Percentiles rank a stretch among this genome's conserved stretches.
Conservation (phyloP, 345 rosid genomes). For the Lagerstroemia speciosa region DNA sequence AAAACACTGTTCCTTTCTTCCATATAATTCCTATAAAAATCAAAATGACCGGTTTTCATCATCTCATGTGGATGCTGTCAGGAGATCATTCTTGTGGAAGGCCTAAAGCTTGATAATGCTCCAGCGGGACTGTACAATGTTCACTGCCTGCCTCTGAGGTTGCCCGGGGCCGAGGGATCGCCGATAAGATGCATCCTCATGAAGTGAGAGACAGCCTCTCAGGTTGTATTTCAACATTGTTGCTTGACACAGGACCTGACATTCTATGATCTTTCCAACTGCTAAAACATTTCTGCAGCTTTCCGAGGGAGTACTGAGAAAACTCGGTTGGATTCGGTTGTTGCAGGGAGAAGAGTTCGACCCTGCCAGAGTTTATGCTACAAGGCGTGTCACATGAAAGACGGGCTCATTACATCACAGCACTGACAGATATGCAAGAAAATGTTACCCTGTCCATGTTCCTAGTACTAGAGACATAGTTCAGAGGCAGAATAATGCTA, state of each 20-base stretch:
- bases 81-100: slow-evolving; percentile 65
- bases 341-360: too few species aligned
- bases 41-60: neutral
- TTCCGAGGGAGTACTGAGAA: neutral
- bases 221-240: neutral
- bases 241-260: neutral
- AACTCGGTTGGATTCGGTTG: too few species aligned
- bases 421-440: too few species aligned
- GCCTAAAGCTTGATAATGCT: slow-evolving; percentile 49
- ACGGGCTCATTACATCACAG: too few species aligned
- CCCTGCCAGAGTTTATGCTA: too few species aligned
- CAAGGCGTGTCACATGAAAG: too few species aligned
- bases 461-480: too few species aligned
- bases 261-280: neutral
- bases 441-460: too few species aligned
- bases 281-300: neutral
- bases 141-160: slow-evolving; percentile 63
- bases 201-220: too few species aligned
- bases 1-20: neutral
- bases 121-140: slow-evolving; percentile 51
- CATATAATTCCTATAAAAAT: neutral
- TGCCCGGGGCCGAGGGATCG: slow-evolving; percentile 61
- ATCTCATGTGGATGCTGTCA: slow-evolving; percentile 5
- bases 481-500: too few species aligned
- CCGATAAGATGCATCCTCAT: slow-evolving; percentile 72